These are phyloP conservation scores for Rhizopogon salebrosus DNA, from an alignment of 768 basidiomycete genomes.

Conservation along the genomic window DNA sequence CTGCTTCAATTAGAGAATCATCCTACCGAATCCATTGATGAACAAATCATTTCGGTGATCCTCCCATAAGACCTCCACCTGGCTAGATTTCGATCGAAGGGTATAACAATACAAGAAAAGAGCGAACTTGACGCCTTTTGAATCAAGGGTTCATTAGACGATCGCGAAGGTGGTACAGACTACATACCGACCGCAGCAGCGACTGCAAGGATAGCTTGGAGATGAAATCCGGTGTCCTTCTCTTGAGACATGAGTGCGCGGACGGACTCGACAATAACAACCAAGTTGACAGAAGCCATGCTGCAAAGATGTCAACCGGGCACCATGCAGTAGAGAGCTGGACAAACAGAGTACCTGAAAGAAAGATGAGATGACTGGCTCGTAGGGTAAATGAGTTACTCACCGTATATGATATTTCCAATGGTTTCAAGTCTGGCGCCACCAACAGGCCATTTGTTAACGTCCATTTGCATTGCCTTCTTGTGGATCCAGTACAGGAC, in stretches of 20 bases:
- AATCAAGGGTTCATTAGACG: neutral
- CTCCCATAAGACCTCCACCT: constrained; percentile 94
- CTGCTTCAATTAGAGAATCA: neutral
- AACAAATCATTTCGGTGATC: constrained; percentile 94
- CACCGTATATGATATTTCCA: constrained; percentile 83
- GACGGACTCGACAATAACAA: constrained; percentile 85
- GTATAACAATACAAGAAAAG: constrained; percentile 87
- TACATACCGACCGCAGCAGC: constrained; percentile 63
- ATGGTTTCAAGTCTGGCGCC: constrained; percentile 88
- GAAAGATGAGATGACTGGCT: neutral
- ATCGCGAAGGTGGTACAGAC: neutral
- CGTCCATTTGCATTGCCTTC: constrained; percentile 65
- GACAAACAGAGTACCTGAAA: constrained; percentile 43
- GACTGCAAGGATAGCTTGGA: constrained; percentile 82
- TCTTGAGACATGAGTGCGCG: constrained; percentile 63
- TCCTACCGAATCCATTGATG: constrained; percentile 70
- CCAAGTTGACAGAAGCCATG: constrained; percentile 89
- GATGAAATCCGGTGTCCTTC: constrained; percentile 56
- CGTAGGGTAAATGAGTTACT: constrained; percentile 2
- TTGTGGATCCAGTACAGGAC: constrained; percentile 77
- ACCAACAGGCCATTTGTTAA: constrained; percentile 88
- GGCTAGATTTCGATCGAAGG: constrained; percentile 76
- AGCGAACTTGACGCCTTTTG: constrained; percentile 70
- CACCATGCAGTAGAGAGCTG: neutral
- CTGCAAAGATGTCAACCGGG: constrained; percentile 31